Base-by-base conservation (phyloP, 176 grass and related monocot genomes). In the Avena atlantica region DNA sequence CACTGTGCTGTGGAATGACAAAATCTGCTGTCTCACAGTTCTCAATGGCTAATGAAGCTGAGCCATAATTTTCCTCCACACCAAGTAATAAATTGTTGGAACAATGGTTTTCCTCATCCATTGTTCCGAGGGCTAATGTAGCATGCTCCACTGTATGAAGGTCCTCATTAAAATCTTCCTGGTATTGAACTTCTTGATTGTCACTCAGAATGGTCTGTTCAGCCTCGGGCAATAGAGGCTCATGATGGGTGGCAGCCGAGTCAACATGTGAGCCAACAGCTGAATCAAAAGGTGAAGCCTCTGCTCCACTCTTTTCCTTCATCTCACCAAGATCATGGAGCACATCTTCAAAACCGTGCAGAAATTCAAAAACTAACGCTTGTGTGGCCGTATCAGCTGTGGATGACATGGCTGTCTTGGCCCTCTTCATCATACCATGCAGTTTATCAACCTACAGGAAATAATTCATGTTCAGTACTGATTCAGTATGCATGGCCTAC, bases 341-440 rank as follows among this genome's bases (percentile, higher is more conserved):
- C 31, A 91, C 86, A 91, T 91, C 90, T 77, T 88, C 82, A 91
- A 88, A 91, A 12, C 90, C 90, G 70, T 82, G 82, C 70, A 91
- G 77, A 51, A 91, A 91, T 34, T 91, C 86, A 78, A 84, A 65
- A 61, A 91, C 86, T 83, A 91, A 78, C 15, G 90, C 90, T 77
- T 91, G 86, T 40, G 86, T 88, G 3, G 61, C 53, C 5, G 70
- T 69, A 85, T 91, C 90, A 71, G 86, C 60, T 25, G 90, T 78
- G 44, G 86, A 71, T 85, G 81, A 21, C 90, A 91, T 85, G 78
- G 70, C 82, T 56, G 17, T 88, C 82, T 82, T 88, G 34, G 90
- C 90, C 78, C 52, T 91, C 77, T 91, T 88, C 64, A 91, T 64
- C 90, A 91, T 91, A 53, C 52, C 70, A 71, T 91, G 86, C 82